Evolutionary conservation across 306 rosid genomes (phyloP).

Genomic region (Citrullus colocynthis): DNA sequence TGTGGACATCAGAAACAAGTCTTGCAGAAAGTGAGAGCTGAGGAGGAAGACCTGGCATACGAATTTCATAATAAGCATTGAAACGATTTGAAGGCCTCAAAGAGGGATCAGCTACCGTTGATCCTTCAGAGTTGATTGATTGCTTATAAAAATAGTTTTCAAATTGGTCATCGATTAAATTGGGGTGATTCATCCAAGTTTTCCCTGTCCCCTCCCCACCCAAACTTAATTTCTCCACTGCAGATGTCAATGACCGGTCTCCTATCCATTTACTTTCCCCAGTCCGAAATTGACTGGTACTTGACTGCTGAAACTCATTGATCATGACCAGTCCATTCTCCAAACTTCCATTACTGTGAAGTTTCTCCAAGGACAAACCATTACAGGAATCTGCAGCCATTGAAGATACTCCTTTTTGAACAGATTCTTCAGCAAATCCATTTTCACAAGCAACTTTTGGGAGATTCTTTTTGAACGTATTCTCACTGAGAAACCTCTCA

Average conservation of each 20-base stretch:
- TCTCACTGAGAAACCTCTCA: conserved; percentile 39
- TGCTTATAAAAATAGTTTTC: not conserved
- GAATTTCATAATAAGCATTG: conserved; percentile 11
- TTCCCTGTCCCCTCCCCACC: not conserved
- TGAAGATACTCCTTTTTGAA: conserved; percentile 7
- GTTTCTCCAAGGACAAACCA: conserved; percentile 11
- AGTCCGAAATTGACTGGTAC: conserved; percentile 11
- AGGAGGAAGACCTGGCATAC: conserved; percentile 10
- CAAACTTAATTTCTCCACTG: conserved; percentile 27
- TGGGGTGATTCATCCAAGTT: conserved; percentile 1
- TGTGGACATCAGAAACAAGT: not conserved
- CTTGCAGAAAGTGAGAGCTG: conserved; percentile 13
- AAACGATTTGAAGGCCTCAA: conserved; percentile 13
- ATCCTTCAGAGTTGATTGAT: conserved; percentile 3
- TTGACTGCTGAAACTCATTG: conserved; percentile 14
- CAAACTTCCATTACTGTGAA: conserved; percentile 13
- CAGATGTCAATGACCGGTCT: conserved; percentile 27
- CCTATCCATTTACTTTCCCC: conserved; percentile 15
- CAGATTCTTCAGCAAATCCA: conserved; percentile 14
- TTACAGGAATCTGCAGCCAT: conserved; percentile 12
- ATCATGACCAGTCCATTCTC: conserved; percentile 16
- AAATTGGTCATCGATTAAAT: conserved; percentile 8
- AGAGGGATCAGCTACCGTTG: conserved; percentile 9
- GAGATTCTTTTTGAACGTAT: conserved; percentile 6
- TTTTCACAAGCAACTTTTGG: conserved; percentile 18